Evolutionary conservation across 345 rosid species (phyloP).

Genomic region (Rhizophora mangle): DNA sequence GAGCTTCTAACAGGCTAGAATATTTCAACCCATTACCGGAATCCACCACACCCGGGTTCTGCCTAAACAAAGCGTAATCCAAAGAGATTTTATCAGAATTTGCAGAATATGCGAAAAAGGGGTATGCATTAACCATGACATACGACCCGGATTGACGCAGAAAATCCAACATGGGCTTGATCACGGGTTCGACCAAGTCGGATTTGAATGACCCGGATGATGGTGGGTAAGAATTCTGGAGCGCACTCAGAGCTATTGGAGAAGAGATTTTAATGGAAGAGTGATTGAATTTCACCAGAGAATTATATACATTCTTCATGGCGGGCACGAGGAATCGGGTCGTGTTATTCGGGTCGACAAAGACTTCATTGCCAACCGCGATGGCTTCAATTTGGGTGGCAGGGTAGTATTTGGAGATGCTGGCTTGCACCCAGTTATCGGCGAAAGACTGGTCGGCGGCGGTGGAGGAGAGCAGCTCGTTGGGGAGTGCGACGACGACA

Average conservation of each 20-base stretch:
- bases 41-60: constrained; percentile 68
- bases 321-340: constrained; percentile 72
- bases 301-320: constrained; percentile 63
- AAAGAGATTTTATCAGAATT: constrained; percentile 62
- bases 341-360: constrained; percentile 69
- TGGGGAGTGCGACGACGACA: constrained; percentile 74
- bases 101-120: constrained; percentile 74
- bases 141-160: constrained; percentile 56
- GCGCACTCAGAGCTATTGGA: constrained; percentile 64
- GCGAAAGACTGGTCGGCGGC: constrained; percentile 67
- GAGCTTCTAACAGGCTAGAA: constrained; percentile 71
- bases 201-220: constrained; percentile 77
- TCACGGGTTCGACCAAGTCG: constrained; percentile 53
- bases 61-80: constrained; percentile 65
- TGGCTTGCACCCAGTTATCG: constrained; percentile 76
- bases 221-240: constrained; percentile 71
- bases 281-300: constrained; percentile 51
- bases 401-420: constrained; percentile 53
- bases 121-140: constrained; percentile 81
- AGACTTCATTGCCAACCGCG: constrained; percentile 89
- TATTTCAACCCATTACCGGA: constrained; percentile 76
- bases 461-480: constrained; percentile 65
- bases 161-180: constrained; percentile 76
- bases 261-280: constrained; percentile 62
- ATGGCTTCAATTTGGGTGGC: constrained; percentile 56